A percentile compares a stretch with the other conserved stretches of the same genome.
phyloP scores from a whole-genome alignment of 441 rosid genomes.

The Bocquillonia castaneifolia region DNA sequence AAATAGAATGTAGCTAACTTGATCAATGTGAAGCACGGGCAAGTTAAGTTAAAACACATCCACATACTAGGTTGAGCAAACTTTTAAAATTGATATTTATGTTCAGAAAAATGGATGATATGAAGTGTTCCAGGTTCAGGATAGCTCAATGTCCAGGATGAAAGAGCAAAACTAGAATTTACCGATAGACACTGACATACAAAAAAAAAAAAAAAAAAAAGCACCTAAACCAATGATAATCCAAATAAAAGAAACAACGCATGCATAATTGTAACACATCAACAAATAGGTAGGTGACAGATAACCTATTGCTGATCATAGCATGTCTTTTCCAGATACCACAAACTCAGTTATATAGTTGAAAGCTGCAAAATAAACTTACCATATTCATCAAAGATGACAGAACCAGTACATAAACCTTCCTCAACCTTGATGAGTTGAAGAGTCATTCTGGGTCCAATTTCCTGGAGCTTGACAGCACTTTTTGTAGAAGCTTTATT shows the following conservation, averaged over 20 bases:
- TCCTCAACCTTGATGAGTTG: slow-evolving; percentile 76
- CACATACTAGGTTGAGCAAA: neutral
- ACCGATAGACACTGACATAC: neutral
- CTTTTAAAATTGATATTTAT: neutral
- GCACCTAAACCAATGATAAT: neutral
- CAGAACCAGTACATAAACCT: slow-evolving; percentile 71
- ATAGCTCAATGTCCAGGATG: neutral
- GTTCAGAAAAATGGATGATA: neutral
- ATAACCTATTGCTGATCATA: neutral
- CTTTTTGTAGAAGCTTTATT: slow-evolving; percentile 61
- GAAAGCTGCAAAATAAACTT: slow-evolving; percentile 19
- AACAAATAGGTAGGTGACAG: neutral
- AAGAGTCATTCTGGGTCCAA: slow-evolving; percentile 92
- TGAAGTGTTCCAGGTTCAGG: neutral
- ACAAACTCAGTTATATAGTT: neutral
- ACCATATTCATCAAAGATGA: slow-evolving; percentile 73
- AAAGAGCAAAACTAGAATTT: neutral
- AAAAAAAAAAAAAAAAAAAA: neutral
- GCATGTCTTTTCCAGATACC: neutral
- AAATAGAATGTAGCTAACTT: neutral
- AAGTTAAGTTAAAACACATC: neutral
- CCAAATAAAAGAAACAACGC: neutral
- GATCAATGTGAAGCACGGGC: neutral
- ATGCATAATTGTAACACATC: neutral
- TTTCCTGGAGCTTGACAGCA: slow-evolving; percentile 82